Conservation (phyloP, 1,139 yeast species). For the Lipomyces yarrowii region DNA sequence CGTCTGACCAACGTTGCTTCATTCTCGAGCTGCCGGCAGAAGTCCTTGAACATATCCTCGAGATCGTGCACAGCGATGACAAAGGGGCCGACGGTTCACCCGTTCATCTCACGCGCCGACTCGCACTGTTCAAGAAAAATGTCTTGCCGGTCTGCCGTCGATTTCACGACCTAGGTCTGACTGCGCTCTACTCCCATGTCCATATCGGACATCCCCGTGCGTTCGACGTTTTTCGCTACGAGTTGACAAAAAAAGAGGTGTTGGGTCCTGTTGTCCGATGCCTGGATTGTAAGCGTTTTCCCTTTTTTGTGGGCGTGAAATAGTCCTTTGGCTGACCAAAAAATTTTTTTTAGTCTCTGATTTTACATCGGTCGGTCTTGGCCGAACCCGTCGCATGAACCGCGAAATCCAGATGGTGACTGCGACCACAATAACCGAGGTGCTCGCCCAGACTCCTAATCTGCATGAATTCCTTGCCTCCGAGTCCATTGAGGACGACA, state of each 20-base stretch:
- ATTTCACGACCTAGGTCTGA: conserved; percentile 45
- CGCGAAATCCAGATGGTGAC: conserved; percentile 92
- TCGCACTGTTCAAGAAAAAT: conserved; percentile 31
- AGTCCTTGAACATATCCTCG: conserved; percentile 40
- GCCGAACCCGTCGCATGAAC: conserved; percentile 87
- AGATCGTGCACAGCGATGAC: conserved; percentile 38
- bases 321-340: background rate
- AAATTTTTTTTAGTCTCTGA: conserved; percentile 53
- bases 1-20: conserved; percentile 1
- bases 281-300: conserved; percentile 56
- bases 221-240: conserved; percentile 66
- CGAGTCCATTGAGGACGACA: conserved; percentile 84
- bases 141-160: conserved; percentile 39
- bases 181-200: conserved; percentile 63
- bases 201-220: conserved; percentile 80
- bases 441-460: conserved; percentile 64
- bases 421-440: conserved; percentile 63
- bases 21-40: conserved; percentile 39
- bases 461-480: conserved; percentile 77
- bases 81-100: conserved; percentile 17
- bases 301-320: background rate
- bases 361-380: conserved; percentile 86
- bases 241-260: conserved; percentile 44
- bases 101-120: conserved; percentile 25
- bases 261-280: conserved; percentile 71